Percentiles rank a stretch among this genome's conserved stretches.
These are phyloP conservation scores for Aspergillus pseudotamarii DNA, from an alignment of 2,329 filamentous ascomycete genomes.

Conservation along the genomic window DNA sequence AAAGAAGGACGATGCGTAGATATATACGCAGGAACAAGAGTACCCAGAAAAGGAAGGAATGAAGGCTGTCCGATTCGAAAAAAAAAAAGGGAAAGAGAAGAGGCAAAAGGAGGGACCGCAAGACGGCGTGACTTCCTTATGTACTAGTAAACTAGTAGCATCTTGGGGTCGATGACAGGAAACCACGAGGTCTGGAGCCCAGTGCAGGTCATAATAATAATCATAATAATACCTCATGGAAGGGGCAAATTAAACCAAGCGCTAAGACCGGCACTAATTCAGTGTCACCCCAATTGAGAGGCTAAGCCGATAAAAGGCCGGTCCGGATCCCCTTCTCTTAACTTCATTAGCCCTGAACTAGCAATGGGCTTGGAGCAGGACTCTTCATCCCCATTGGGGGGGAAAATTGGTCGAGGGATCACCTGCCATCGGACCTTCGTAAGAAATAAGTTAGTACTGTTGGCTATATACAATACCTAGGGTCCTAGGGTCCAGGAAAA, in stretches of 20 bases:
- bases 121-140: slow-evolving; percentile 9
- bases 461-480: neutral
- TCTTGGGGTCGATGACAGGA: neutral
- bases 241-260: slow-evolving; percentile 13
- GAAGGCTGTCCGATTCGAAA: slow-evolving; percentile 9
- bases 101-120: slow-evolving; percentile 15
- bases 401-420: neutral
- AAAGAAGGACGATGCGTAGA: slow-evolving; percentile 2
- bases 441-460: neutral
- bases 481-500: neutral
- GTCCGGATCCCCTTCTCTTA: slow-evolving; percentile 5
- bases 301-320: slow-evolving; percentile 11
- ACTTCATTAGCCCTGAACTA: slow-evolving; percentile 1
- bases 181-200: neutral
- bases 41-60: slow-evolving; percentile 16
- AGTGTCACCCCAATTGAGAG: slow-evolving; percentile 9
- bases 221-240: neutral
- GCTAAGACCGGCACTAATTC: slow-evolving; percentile 3
- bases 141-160: neutral
- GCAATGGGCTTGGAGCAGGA: neutral
- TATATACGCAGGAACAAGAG: slow-evolving; percentile 6
- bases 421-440: neutral
- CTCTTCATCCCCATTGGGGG: neutral
- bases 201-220: slow-evolving; percentile 4
- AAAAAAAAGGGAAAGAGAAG: slow-evolving; percentile 11